Base-by-base conservation (phyloP, 148 eudicot species). In the Chenopodium suecicum region DNA sequence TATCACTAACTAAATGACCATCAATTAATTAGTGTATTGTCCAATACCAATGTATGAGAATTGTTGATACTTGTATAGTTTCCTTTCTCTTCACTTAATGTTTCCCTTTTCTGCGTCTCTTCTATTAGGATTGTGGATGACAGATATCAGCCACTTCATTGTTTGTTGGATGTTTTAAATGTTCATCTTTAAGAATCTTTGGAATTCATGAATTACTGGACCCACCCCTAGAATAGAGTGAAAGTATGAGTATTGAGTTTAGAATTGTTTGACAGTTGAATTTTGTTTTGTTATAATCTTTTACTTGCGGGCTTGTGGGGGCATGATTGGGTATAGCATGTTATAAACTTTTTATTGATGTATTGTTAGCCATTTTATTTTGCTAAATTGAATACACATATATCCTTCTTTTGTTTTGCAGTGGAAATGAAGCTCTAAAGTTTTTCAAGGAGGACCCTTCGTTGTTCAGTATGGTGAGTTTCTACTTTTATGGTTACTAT, bases 371-470 rank as follows among this genome's bases (percentile, higher is more conserved):
- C 47, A 32, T 11, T 60, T 71, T n/a, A 20, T 74, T 69, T 31
- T 20, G 4, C 22, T 9, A 7, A 17, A 48, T 47, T 64, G 52
- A 16, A 67, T 9, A 47, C 54, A 12, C 46, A 12, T 16, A 9
- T 76, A 72, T 9, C 62, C 31, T 29, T 20, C n/a, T 58, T 32
- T 81, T 73, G 69, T 79, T 63, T 56, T 79, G 63, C 90, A 95
- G 98, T 74, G 98, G 98, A 76, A 85, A 87, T 23, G 98, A 95
- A 74, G 98, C 98, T 8, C 90, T 93, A 41, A 75, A 84, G 70
- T 95, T 92, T 84, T 95, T 95, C 85, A 91, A 90, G 78, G 94
- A 90, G 81, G 91, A 95, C 67, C 97, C 98, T 16, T 64, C 88
- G 7, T 79, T 95, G 81, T 95, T 95, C 85, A 86, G 91, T 73